Conservation (phyloP, 208 protist species). For the Vickermania spadyakhi region DNA sequence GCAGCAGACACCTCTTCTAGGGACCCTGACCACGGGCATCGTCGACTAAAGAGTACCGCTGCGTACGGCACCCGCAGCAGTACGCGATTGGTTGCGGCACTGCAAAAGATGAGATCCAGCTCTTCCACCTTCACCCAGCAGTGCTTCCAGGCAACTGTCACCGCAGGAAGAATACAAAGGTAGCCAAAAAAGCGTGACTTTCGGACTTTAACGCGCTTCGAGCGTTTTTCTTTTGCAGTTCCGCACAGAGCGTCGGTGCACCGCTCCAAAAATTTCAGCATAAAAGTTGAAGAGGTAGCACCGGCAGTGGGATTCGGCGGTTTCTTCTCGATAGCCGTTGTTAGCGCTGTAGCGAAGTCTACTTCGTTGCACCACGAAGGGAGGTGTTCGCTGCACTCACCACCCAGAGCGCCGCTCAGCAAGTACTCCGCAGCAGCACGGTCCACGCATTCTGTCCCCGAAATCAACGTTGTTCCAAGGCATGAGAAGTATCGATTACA, state of each 20-base stretch:
- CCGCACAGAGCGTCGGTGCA: neutral
- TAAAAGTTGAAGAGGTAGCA: neutral
- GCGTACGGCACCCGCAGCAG: slow-evolving; percentile 11
- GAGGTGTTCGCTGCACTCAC: neutral
- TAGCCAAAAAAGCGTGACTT: slow-evolving; percentile 47
- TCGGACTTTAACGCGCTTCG: neutral
- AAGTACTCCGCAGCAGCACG: neutral
- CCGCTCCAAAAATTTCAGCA: neutral
- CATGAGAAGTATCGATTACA: neutral
- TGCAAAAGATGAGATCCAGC: slow-evolving; percentile 13
- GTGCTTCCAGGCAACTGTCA: slow-evolving; percentile 34
- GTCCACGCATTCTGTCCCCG: neutral
- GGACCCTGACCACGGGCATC: slow-evolving; percentile 5
- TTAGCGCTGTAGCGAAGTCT: neutral
- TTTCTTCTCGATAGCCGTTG: neutral
- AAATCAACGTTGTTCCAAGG: neutral
- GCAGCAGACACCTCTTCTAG: slow-evolving; percentile 6
- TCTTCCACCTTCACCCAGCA: slow-evolving; percentile 28
- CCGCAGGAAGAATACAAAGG: slow-evolving; percentile 31
- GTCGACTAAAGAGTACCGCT: neutral
- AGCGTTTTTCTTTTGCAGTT: neutral
- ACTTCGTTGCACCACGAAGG: neutral
- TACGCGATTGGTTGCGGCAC: slow-evolving; percentile 9
- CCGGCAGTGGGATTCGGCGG: neutral
- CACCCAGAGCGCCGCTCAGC: neutral